phyloP scores from a whole-genome alignment of 1,284 basidiomycete genomes.

The Moesziomyces antarcticus region DNA sequence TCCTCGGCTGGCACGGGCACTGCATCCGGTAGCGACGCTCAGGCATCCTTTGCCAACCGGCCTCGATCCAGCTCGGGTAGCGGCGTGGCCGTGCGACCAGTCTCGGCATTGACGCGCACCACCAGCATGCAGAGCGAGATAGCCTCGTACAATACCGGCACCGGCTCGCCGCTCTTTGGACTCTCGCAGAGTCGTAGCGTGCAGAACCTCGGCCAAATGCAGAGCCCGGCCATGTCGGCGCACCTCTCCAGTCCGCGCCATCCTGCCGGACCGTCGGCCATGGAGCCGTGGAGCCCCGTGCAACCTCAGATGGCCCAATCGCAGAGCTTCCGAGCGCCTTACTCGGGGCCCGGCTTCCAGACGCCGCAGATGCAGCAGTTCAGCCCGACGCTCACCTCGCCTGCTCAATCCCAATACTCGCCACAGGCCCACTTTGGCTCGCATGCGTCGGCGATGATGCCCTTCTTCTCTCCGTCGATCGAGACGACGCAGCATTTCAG shows the following conservation, averaged over 20 bases:
- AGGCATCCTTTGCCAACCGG: constrained; percentile 6
- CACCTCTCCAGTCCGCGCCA: constrained; percentile 30
- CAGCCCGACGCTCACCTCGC: constrained; percentile 41
- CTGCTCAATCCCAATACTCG: constrained; percentile 49
- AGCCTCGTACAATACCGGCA: constrained; percentile 13
- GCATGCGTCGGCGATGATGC: constrained; percentile 21
- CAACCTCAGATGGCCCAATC: constrained; percentile 31
- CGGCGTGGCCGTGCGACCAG: constrained; percentile 20
- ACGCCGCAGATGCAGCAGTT: constrained; percentile 45
- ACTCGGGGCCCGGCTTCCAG: constrained; percentile 40
- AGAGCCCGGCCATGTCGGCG: constrained; percentile 25
- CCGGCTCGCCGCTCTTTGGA: constrained; percentile 17
- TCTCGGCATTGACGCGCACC: constrained; percentile 35
- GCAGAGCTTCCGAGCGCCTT: constrained; percentile 25
- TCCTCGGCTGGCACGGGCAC: constrained; percentile 38
- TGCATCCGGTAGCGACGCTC: constrained; percentile 20
- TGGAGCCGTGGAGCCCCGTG: constrained; percentile 41
- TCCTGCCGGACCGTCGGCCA: constrained; percentile 9
- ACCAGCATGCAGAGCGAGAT: constrained; percentile 47
- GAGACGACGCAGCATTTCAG: constrained; percentile 32
- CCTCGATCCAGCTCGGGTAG: constrained; percentile 41
- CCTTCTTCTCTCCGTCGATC: constrained; percentile 43
- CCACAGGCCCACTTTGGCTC: constrained; percentile 43
- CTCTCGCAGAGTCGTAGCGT: constrained; percentile 44
- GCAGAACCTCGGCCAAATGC: constrained; percentile 30